Evolutionary conservation across 1,284 basidiomycete species (phyloP).

Genomic region (Fomitopsis betulina): DNA sequence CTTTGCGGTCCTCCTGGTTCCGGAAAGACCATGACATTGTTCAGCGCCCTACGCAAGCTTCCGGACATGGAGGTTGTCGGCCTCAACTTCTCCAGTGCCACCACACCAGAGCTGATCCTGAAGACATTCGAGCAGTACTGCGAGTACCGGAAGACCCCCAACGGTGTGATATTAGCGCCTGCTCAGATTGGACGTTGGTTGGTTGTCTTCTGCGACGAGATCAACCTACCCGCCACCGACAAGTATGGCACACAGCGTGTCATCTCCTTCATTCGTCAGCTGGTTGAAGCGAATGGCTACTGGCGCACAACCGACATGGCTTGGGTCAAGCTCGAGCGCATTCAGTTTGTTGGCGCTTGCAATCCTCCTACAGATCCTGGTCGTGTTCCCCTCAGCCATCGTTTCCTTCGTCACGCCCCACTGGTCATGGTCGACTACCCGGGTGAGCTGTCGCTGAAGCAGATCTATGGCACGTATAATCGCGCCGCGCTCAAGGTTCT

Average conservation of each 20-base stretch:
- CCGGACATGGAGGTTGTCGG: slow-evolving; percentile 99
- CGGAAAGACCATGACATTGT: slow-evolving; percentile 99
- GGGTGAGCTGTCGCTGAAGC: slow-evolving; percentile 93
- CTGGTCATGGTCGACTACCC: slow-evolving; percentile 99
- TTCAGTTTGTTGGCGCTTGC: slow-evolving; percentile 99
- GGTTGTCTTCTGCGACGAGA: slow-evolving; percentile 99
- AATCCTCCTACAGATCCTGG: slow-evolving; percentile 99
- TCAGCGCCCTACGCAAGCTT: slow-evolving; percentile 95
- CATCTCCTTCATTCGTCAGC: slow-evolving; percentile 96
- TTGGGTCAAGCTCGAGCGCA: slow-evolving; percentile 97
- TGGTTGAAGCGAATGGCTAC: slow-evolving; percentile 94
- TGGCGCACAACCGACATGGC: slow-evolving; percentile 95
- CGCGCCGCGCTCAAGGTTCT: slow-evolving; percentile 95
- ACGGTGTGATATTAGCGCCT: slow-evolving; percentile 92
- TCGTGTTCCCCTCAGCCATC: slow-evolving; percentile 94
- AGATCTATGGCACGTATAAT: slow-evolving; percentile 99
- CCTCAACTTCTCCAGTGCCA: slow-evolving; percentile 98
- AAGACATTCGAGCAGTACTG: slow-evolving; percentile 99
- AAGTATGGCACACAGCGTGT: slow-evolving; percentile 99
- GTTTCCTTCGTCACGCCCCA: slow-evolving; percentile 97
- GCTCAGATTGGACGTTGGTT: slow-evolving; percentile 97
- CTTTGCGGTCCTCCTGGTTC: slow-evolving; percentile 98
- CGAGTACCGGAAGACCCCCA: slow-evolving; percentile 97
- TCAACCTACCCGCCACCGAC: slow-evolving; percentile 96
- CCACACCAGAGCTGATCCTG: slow-evolving; percentile 94